These are phyloP conservation scores for Aeschynomene evenia DNA, from an alignment of 306 rosid species.

Conservation along the genomic window DNA sequence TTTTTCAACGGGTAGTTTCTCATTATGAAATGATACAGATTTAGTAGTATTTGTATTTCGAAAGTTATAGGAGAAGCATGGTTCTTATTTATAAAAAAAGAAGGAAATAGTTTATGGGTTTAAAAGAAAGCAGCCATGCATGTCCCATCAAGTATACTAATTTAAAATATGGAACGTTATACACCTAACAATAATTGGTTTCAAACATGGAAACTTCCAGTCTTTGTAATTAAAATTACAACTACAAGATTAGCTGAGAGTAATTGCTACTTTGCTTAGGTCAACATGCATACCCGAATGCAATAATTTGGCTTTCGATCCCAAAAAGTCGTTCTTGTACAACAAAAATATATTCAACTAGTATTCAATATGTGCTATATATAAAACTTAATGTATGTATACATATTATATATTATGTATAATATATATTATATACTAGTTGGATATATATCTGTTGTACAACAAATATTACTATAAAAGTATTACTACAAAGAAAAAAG, in stretches of 20 bases:
- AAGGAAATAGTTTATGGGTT: background rate
- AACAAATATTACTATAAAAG: no score
- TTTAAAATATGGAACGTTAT: background rate
- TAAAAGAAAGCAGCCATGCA: background rate
- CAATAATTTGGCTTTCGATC: background rate
- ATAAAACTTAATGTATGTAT: no score
- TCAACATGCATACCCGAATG: background rate
- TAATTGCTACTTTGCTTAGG: background rate
- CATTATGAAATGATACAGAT: no score
- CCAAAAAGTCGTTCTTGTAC: background rate
- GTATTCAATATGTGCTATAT: no score
- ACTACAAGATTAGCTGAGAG: slow-evolving; percentile 5
- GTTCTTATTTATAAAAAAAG: background rate
- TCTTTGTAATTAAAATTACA: background rate
- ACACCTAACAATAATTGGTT: background rate
- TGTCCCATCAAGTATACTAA: background rate
- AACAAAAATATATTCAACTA: no score
- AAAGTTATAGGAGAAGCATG: no score
- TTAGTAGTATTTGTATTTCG: no score
- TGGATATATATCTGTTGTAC: no score
- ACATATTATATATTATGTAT: no score
- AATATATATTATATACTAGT: no score
- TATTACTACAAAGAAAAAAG: no score
- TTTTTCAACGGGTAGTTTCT: no score
- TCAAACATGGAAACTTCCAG: background rate